Evolutionary conservation across 1,139 yeast genomes (phyloP).

Genomic region (Barnettozyma hawaiiensis): DNA sequence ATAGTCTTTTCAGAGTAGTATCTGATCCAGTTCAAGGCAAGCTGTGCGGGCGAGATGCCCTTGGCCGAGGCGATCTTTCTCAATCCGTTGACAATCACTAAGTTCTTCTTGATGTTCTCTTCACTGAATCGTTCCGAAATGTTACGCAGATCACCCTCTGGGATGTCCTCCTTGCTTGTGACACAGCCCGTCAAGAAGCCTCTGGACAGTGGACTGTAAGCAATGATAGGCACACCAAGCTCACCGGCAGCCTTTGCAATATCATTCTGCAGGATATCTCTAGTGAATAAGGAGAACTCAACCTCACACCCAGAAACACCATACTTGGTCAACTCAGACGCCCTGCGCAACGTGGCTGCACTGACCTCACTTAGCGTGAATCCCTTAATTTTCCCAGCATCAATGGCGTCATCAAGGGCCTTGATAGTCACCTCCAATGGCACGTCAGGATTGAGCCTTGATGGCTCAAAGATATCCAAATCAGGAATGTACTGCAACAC

Average conservation of each 20-base stretch:
- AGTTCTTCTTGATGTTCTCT: constrained; percentile 51
- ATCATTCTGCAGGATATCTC: constrained; percentile 56
- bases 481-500: constrained; percentile 41
- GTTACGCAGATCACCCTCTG: constrained; percentile 51
- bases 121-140: constrained; percentile 52
- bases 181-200: constrained; percentile 69
- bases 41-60: constrained; percentile 52
- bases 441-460: constrained; percentile 54
- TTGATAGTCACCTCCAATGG: constrained; percentile 47
- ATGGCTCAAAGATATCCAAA: constrained; percentile 57
- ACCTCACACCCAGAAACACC: constrained; percentile 63
- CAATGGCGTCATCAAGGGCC: constrained; percentile 46
- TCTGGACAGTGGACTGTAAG: constrained; percentile 80
- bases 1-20: constrained; percentile 33
- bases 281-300: constrained; percentile 66
- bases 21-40: constrained; percentile 71
- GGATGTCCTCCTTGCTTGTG: constrained; percentile 39
- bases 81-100: constrained; percentile 40
- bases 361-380: constrained; percentile 69
- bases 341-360: constrained; percentile 51
- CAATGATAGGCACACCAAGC: constrained; percentile 58
- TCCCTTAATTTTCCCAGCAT: constrained; percentile 55
- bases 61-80: constrained; percentile 38
- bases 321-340: constrained; percentile 37
- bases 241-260: constrained; percentile 50